A percentile compares a stretch with the other conserved stretches of the same genome.
phyloP scores from a whole-genome alignment of 805 yeast species.

The Scheffersomyces coipomensis region DNA sequence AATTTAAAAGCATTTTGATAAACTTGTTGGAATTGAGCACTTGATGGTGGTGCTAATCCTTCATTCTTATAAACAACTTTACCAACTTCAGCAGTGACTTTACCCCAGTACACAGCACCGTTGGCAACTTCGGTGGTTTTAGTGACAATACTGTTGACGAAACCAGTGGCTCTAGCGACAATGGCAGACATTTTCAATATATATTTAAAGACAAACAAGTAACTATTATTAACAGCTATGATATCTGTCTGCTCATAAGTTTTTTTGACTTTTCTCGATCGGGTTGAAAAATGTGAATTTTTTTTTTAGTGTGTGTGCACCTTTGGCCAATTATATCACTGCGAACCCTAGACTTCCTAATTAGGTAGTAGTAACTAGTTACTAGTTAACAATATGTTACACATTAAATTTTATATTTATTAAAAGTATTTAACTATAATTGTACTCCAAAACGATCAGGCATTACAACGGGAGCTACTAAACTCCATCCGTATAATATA shows the following conservation, averaged over 20 bases:
- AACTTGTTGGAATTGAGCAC: slow-evolving; percentile 72
- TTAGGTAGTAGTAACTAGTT: slow-evolving; percentile 13
- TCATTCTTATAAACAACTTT: slow-evolving; percentile 87
- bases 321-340: slow-evolving; percentile 8
- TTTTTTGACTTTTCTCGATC: neutral
- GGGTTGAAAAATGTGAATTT: slow-evolving; percentile 6
- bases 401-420: slow-evolving; percentile 1
- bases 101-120: slow-evolving; percentile 76
- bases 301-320: slow-evolving; percentile 3
- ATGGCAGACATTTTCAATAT: slow-evolving; percentile 43
- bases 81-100: slow-evolving; percentile 61
- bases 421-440: slow-evolving; percentile 8
- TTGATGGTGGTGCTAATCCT: slow-evolving; percentile 88
- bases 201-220: too few species aligned
- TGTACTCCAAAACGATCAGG: slow-evolving; percentile 77
- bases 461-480: slow-evolving; percentile 84
- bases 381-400: neutral
- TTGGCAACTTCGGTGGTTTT: slow-evolving; percentile 43
- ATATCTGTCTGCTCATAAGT: neutral
- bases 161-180: slow-evolving; percentile 37
- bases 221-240: too few species aligned
- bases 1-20: slow-evolving; percentile 48
- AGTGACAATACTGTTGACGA: slow-evolving; percentile 32
- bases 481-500: slow-evolving; percentile 82
- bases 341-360: slow-evolving; percentile 19